Percentiles rank a stretch among this genome's conserved stretches.
phyloP scores from a whole-genome alignment of 495 filamentous ascomycete species.

The Umbilicaria muhlenbergii region DNA sequence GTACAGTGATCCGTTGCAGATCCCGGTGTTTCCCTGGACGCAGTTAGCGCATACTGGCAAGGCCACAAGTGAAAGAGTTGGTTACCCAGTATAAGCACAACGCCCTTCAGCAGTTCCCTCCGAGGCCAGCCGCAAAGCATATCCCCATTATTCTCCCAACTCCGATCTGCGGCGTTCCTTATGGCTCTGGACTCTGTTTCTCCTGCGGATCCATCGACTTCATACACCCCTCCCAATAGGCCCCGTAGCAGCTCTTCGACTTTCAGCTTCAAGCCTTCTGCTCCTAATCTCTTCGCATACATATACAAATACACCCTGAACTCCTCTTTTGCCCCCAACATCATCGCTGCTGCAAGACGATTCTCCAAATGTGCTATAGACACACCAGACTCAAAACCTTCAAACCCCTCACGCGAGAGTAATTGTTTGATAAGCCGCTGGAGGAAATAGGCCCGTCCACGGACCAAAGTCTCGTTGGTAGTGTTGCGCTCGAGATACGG shows the following conservation, averaged over 20 bases:
- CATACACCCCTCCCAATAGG: conserved; percentile 54
- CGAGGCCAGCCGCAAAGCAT: conserved; percentile 76
- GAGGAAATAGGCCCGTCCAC: conserved; percentile 75
- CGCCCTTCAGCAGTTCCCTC: conserved; percentile 70
- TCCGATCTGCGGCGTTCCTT: conserved; percentile 37
- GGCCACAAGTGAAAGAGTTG: conserved; percentile 6
- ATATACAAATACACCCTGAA: conserved; percentile 84
- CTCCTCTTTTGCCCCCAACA: conserved; percentile 74
- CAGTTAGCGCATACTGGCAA: background rate
- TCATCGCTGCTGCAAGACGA: conserved; percentile 73
- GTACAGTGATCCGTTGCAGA: conserved; percentile 78
- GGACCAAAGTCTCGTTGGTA: conserved; percentile 79
- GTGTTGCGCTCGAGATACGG: conserved; percentile 87
- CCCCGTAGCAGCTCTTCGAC: conserved; percentile 80
- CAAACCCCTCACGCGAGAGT: conserved; percentile 74
- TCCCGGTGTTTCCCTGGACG: conserved; percentile 76
- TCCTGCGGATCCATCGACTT: conserved; percentile 30
- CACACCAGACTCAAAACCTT: conserved; percentile 78
- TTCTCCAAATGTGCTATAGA: conserved; percentile 95
- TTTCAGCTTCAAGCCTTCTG: conserved; percentile 71
- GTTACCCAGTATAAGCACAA: conserved; percentile 84
- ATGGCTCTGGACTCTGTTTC: conserved; percentile 23
- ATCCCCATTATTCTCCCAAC: conserved; percentile 32
- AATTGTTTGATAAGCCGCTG: conserved; percentile 79
- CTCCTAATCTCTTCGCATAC: conserved; percentile 90